Conservation (phyloP, 1,284 basidiomycete genomes). For the Microbotryum intermedium region DNA sequence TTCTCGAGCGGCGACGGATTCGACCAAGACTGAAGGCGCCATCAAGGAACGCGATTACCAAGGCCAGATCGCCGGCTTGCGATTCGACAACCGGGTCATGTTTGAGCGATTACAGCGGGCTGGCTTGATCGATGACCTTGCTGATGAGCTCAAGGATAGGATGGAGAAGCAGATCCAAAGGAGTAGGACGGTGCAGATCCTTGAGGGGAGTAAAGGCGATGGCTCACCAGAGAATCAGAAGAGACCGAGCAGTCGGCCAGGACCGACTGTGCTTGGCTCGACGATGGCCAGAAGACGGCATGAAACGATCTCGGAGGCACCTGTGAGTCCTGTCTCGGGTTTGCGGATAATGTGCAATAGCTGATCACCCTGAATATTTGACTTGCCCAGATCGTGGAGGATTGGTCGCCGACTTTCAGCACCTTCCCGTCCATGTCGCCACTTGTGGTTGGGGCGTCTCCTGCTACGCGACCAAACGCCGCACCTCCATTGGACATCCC, state of each 20-base stretch:
- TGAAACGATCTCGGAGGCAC: not conserved
- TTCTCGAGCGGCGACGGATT: conserved; percentile 66
- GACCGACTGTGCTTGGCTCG: conserved; percentile 38
- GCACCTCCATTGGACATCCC: too few relatives aligned
- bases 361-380: conserved; percentile 36
- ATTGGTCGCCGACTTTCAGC: not conserved
- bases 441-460: not conserved
- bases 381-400: not conserved
- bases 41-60: conserved; percentile 75
- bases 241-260: conserved; percentile 32
- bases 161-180: conserved; percentile 76
- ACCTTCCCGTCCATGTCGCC: conserved; percentile 2
- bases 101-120: conserved; percentile 86
- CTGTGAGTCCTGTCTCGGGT: not conserved
- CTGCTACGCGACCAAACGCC: not conserved
- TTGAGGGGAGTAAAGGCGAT: conserved; percentile 47
- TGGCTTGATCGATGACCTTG: conserved; percentile 65
- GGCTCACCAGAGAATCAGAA: not conserved
- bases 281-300: conserved; percentile 27
- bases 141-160: conserved; percentile 64
- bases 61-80: conserved; percentile 76
- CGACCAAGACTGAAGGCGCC: conserved; percentile 52
- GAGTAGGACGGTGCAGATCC: conserved; percentile 70
- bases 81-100: conserved; percentile 84
- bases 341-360: conserved; percentile 67